Evolutionary conservation across 805 yeast species (phyloP).

Genomic region (Jamesozyma spencerorum): DNA sequence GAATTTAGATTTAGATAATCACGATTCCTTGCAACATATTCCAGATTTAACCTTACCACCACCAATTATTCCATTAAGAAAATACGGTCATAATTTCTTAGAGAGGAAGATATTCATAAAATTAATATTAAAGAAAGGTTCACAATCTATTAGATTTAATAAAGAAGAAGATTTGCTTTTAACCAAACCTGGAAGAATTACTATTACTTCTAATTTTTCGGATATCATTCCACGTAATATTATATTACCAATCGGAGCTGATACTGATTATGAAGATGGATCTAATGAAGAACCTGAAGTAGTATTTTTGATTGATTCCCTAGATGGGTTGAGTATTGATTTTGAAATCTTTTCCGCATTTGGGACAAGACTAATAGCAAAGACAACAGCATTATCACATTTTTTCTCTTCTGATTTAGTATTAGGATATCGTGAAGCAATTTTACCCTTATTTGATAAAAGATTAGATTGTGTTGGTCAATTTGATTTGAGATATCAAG

Average conservation of each 20-base stretch:
- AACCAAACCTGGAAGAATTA: slow-evolving; percentile 70
- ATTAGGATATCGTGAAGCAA: slow-evolving; percentile 30
- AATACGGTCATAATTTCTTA: slow-evolving; percentile 92
- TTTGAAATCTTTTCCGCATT: slow-evolving; percentile 90
- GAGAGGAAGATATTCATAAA: slow-evolving; percentile 85
- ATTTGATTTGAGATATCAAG: slow-evolving; percentile 63
- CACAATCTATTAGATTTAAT: slow-evolving; percentile 37
- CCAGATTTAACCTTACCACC: slow-evolving; percentile 93
- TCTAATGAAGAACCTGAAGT: slow-evolving; percentile 27
- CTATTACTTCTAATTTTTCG: slow-evolving; percentile 63
- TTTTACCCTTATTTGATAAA: slow-evolving; percentile 72
- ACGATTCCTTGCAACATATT: slow-evolving; percentile 42
- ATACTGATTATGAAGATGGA: slow-evolving; percentile 4
- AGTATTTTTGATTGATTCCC: slow-evolving; percentile 75
- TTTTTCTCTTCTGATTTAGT: slow-evolving; percentile 35
- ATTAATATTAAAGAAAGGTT: slow-evolving; percentile 48
- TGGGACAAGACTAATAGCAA: slow-evolving; percentile 87
- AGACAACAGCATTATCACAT: slow-evolving; percentile 64
- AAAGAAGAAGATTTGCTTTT: slow-evolving; percentile 34
- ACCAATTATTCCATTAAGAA: slow-evolving; percentile 84
- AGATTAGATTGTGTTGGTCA: slow-evolving; percentile 78
- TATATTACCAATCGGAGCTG: slow-evolving; percentile 54
- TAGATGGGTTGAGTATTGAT: slow-evolving; percentile 67
- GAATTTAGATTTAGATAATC: slow-evolving; percentile 13
- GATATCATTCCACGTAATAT: slow-evolving; percentile 86